Evolutionary conservation across 306 rosid species (phyloP).

Genomic region (Hippophae tibetana): DNA sequence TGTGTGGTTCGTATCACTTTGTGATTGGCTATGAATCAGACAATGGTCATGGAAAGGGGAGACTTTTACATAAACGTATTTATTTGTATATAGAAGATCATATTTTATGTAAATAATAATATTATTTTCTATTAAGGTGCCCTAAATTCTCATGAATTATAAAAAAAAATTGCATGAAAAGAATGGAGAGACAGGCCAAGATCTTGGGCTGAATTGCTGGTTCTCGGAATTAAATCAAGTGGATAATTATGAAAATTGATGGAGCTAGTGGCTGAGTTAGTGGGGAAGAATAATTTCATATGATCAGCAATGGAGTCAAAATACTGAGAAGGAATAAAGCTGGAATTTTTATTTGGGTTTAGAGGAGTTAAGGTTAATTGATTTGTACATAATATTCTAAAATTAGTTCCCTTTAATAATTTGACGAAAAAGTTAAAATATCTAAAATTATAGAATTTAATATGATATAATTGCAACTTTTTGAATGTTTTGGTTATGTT

Average conservation of each 20-base stretch:
- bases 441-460: too few species aligned
- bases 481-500: too few species aligned
- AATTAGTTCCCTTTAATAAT: too few species aligned
- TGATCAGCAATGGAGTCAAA: conserved; percentile 36
- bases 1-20: conserved; percentile 19
- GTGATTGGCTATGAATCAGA: conserved; percentile 29
- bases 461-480: too few species aligned
- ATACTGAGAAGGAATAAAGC: conserved; percentile 31
- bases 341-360: conserved; percentile 22
- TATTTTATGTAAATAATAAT: too few species aligned
- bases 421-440: too few species aligned
- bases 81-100: too few species aligned
- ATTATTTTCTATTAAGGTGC: too few species aligned
- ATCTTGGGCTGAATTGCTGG: conserved; percentile 35
- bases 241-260: conserved; percentile 50
- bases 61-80: too few species aligned
- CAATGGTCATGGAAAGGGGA: conserved; percentile 27
- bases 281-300: conserved; percentile 47
- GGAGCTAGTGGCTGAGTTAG: conserved; percentile 42
- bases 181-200: conserved; percentile 72
- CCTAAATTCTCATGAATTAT: too few species aligned
- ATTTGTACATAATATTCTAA: too few species aligned
- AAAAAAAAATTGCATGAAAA: not conserved
- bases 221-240: conserved; percentile 36
- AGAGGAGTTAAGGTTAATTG: too few species aligned